Percentiles rank a stretch among this genome's conserved stretches.
phyloP scores from a whole-genome alignment of 768 basidiomycete genomes.

The Naganishia vishniacii region DNA sequence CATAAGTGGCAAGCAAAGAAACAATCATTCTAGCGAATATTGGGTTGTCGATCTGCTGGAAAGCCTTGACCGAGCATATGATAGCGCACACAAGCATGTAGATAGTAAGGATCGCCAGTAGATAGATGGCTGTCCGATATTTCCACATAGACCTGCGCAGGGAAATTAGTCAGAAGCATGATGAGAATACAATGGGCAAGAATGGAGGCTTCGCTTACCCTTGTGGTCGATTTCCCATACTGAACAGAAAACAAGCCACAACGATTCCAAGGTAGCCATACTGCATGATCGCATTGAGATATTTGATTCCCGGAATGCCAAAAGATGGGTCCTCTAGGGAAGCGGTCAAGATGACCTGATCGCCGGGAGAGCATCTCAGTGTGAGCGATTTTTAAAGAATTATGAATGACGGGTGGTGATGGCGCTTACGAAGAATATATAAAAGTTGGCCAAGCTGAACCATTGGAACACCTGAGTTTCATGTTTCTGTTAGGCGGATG shows the following conservation, averaged over 20 bases:
- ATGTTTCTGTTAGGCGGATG: too few species aligned
- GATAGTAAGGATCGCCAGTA: constrained; percentile 69
- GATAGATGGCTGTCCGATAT: constrained; percentile 70
- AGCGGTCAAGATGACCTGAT: constrained; percentile 78
- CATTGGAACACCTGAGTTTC: constrained; percentile 70
- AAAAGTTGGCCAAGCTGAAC: constrained; percentile 95
- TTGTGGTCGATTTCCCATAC: constrained; percentile 90
- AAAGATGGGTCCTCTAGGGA: constrained; percentile 74
- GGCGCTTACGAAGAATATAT: constrained; percentile 76
- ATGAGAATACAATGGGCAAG: too few species aligned
- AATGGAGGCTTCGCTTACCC: constrained; percentile 58
- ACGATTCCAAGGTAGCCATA: constrained; percentile 78
- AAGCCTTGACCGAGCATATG: constrained; percentile 70
- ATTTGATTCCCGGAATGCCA: constrained; percentile 59
- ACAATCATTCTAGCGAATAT: constrained; percentile 70
- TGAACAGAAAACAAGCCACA: constrained; percentile 83
- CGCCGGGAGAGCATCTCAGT: too few species aligned
- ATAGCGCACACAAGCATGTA: constrained; percentile 80
- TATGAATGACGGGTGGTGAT: not conserved
- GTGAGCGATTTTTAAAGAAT: too few species aligned
- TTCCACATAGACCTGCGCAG: constrained; percentile 66
- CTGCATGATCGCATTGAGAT: constrained; percentile 71
- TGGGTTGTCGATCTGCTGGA: constrained; percentile 58
- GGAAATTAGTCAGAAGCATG: not conserved
- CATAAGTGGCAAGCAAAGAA: constrained; percentile 79